A percentile compares a stretch with the other conserved stretches of the same genome.
Evolutionary conservation across 2,329 filamentous ascomycete species (phyloP).

Genomic region (Tothia fuscella): DNA sequence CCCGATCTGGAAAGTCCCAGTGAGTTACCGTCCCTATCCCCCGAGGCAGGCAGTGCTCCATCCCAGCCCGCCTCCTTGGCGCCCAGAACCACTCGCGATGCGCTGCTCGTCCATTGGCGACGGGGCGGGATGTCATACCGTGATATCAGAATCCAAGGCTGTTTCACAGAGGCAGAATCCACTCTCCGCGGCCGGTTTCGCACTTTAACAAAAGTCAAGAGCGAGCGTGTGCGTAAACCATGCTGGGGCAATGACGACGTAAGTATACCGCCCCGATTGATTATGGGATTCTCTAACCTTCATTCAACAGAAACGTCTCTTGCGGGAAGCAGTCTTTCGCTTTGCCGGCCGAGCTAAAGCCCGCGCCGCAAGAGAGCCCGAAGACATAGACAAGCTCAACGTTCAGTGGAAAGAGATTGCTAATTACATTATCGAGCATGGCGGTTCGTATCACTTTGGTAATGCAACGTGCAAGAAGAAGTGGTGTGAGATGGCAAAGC

Average conservation of each 20-base stretch:
- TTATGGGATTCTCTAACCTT: no score
- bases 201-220: constrained; percentile 51
- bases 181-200: constrained; percentile 59
- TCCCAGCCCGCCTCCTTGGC: not conserved
- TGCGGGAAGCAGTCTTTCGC: constrained; percentile 16
- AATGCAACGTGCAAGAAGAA: constrained; percentile 52
- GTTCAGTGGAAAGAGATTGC: constrained; percentile 49
- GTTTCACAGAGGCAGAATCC: no score
- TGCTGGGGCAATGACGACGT: constrained; percentile 53
- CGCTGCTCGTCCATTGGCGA: constrained; percentile 41
- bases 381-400: constrained; percentile 2
- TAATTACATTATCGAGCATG: constrained; percentile 38
- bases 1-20: no score
- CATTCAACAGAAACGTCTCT: constrained; percentile 9
- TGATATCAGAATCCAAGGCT: constrained; percentile 52
- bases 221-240: constrained; percentile 52
- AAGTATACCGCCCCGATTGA: constrained; percentile 25
- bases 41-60: not conserved
- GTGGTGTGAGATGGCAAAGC: constrained; percentile 35
- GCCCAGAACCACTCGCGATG: not conserved
- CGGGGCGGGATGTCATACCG: constrained; percentile 49
- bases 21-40: no score
- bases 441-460: constrained; percentile 47
- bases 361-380: constrained; percentile 1
- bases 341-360: not conserved